Evolutionary conservation across 495 filamentous ascomycete species (phyloP).

Genomic region (Neurospora sp.): DNA sequence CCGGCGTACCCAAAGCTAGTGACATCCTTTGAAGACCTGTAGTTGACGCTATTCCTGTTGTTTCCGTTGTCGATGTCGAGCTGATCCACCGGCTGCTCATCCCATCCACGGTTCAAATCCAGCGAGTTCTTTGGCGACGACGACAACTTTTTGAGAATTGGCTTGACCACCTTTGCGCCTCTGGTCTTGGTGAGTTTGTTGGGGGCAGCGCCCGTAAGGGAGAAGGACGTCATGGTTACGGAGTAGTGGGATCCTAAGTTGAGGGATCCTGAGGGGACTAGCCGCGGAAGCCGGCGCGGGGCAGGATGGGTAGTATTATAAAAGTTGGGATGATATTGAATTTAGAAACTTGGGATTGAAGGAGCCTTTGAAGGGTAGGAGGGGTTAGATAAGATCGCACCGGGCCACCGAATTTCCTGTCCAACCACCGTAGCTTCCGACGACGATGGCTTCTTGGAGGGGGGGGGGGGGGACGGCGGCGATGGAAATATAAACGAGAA

Average conservation of each 20-base stretch:
- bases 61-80: slow-evolving; percentile 8
- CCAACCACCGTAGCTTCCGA: not conserved
- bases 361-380: not conserved
- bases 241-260: slow-evolving; percentile 2
- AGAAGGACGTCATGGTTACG: slow-evolving; percentile 27
- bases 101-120: slow-evolving; percentile 42
- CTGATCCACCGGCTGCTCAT: slow-evolving; percentile 34
- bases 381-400: not conserved
- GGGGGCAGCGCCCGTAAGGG: slow-evolving; percentile 17
- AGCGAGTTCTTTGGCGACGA: slow-evolving; percentile 43
- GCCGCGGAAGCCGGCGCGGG: not conserved
- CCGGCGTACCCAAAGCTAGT: slow-evolving; percentile 14
- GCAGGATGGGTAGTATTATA: slow-evolving; percentile 1
- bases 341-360: not conserved
- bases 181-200: slow-evolving; percentile 35
- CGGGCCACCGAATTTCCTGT: not conserved
- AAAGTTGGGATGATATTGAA: slow-evolving; percentile 11
- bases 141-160: slow-evolving; percentile 44
- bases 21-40: slow-evolving; percentile 19
- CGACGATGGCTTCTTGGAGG: not conserved
- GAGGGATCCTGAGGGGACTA: not conserved
- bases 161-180: slow-evolving; percentile 35
- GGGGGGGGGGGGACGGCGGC: not conserved
- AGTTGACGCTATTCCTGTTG: slow-evolving; percentile 8
- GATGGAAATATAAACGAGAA: slow-evolving; percentile 1